Percentiles rank a stretch among this genome's conserved stretches.
These are phyloP conservation scores for Carnegiea gigantea DNA, from an alignment of 179 eudicot genomes.

Conservation along the genomic window DNA sequence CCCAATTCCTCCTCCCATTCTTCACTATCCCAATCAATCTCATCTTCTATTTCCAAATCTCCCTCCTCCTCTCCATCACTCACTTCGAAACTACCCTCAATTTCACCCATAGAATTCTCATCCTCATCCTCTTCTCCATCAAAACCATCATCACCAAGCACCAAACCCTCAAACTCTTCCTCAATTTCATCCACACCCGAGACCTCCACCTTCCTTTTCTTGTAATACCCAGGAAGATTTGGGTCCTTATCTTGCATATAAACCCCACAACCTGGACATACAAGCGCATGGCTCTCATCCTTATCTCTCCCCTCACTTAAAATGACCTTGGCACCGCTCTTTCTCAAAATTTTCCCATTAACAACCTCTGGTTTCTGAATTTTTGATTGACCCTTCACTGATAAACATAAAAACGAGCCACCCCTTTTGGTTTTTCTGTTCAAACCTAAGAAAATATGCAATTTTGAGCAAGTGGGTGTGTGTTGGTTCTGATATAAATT, in stretches of 20 bases:
- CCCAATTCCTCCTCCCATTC: conserved; percentile 23
- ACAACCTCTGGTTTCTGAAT: conserved; percentile 33
- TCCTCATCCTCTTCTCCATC: conserved; percentile 19
- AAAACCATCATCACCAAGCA: conserved; percentile 6
- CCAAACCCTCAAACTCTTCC: conserved; percentile 17
- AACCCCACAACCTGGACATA: conserved; percentile 97
- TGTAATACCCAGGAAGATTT: conserved; percentile 74
- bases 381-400: conserved; percentile 47
- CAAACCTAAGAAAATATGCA: conserved; percentile 38
- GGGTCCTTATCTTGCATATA: conserved; percentile 93
- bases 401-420: conserved; percentile 35
- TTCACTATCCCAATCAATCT: conserved; percentile 33
- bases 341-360: conserved; percentile 39
- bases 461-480: conserved; percentile 14
- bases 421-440: conserved; percentile 26
- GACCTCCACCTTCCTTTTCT: conserved; percentile 51
- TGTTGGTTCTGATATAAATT: background rate
- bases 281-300: conserved; percentile 62
- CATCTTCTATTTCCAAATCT: conserved; percentile 29
- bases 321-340: conserved; percentile 39
- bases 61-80: conserved; percentile 30
- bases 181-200: conserved; percentile 22
- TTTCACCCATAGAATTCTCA: conserved; percentile 20
- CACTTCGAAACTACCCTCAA: conserved; percentile 24
- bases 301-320: conserved; percentile 91